Base-by-base conservation (phyloP, 2,329 filamentous ascomycete genomes). In the Moelleriella libera region DNA sequence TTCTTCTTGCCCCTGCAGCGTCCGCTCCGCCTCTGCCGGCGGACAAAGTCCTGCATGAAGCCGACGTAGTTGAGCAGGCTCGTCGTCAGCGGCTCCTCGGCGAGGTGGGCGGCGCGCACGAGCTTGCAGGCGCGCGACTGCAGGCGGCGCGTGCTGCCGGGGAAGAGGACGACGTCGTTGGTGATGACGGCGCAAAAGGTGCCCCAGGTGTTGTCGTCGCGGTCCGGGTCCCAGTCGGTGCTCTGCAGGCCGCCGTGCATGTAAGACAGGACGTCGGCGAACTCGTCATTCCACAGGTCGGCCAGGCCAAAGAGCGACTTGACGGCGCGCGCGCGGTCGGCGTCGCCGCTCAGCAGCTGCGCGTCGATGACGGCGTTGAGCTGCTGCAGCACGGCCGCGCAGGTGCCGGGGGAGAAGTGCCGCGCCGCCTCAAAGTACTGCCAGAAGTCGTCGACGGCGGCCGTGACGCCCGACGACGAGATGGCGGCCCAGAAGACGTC, bases 401-500 rank as follows among this genome's bases (percentile, higher is more conserved):
- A 92, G 32, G 76, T 73, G 0, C 71, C 63, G 55, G 75, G 74
- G 0, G 66, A 66, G 48, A 65, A 78, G 10, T 69, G 57, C 1
- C 69, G 66, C 0, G 70, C 69, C 0, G 72, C 74, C 54, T 76
- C 72, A 41, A 62, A 70, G 54, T 78, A 79, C 55, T 75, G 60
- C 73, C 85, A 90, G 63, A 82, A 90, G 55, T 92, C 85, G 53
- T 78, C 80, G 48, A 92, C 83, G 4, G 85, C 85, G 50, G 78
- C 76, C 0, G 84, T 85, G 1, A 92, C 85, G 1, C 84, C 88
- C 0, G 85, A 90, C 0, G 84, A 88, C 0, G 84, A 82, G 45
- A 94, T 90, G 5, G 82, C 77, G 6, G 77, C 88, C 74, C 77
- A 90, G 64, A 84, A 92, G 6, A 83, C 66, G 32, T 90, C 80